Evolutionary conservation across 192 early-diverging fungal species (phyloP), one percentile per base, ranked within the genome.

Genomic region (Coemansia sp.): DNA sequence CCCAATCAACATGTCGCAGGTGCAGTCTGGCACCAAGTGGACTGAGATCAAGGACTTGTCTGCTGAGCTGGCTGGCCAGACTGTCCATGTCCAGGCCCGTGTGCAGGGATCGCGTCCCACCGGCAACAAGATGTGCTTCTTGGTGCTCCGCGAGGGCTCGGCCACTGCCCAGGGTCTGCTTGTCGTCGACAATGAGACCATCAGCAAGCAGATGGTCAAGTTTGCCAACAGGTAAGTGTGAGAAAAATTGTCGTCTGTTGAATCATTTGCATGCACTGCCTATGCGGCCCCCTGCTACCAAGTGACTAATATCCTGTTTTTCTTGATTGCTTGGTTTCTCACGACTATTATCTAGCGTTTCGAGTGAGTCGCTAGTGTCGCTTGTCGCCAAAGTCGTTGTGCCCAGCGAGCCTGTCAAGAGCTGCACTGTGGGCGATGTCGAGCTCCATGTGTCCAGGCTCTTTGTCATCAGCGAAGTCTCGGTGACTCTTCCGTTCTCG

Each of bases 141-240:
- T 99, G 64, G 90, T 90, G 29, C 82, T 99, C 63, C 91, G 98
- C 58, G 94, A 98, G 78, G 83, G 86, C 52, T 88, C 87, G 35
- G 83, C 84, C 41, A 99, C 95, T n/a, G 92, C 93, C 50, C 98
- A 99, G 83, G 94, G 88, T 35, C 84, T 99, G 53, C 64, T 98
- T 27, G 70, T 85, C 15, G 87, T 86, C 43, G 85, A 96, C 69
- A 88, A 86, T 16, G 71, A 83, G 13, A 84, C 73, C 8, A 84
- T 97, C 69, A 97, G 94, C 90, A 97, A 96, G 86, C 87, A 93
- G 58, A 97, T 99, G 94, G 85, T 96, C 65, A 98, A 96, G 83
- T 99, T 91, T 85, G 88, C 90, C 40, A 72, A 73, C 29, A 81
- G 76, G 76, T 79, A 70, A 70, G 87, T 91, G 79, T 56, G 62